Evolutionary conservation across 1,284 basidiomycete genomes (phyloP).

Genomic region (Sporisorium scitamineum): DNA sequence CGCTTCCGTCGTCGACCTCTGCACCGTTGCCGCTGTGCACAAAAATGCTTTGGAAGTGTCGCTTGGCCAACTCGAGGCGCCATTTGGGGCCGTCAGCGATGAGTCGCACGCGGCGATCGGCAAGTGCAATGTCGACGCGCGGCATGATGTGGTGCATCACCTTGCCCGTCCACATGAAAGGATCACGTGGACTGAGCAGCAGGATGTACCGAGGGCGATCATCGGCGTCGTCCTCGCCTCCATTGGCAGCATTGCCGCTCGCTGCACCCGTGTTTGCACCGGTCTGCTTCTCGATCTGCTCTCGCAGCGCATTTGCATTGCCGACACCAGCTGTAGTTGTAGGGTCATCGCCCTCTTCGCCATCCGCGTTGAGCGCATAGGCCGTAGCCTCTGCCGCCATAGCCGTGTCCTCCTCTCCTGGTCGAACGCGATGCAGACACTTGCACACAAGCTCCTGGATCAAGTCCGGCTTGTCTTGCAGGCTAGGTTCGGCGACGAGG

Average conservation of each 20-base stretch:
- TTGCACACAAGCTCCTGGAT: slow-evolving; percentile 86
- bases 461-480: slow-evolving; percentile 83
- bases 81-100: slow-evolving; percentile 79
- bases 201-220: slow-evolving; percentile 78
- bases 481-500: slow-evolving; percentile 84
- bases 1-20: slow-evolving; percentile 62
- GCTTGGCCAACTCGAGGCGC: slow-evolving; percentile 82
- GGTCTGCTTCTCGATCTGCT: slow-evolving; percentile 43
- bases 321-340: slow-evolving; percentile 13
- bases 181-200: slow-evolving; percentile 84
- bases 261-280: slow-evolving; percentile 5
- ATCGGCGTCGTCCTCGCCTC: slow-evolving; percentile 68
- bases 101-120: slow-evolving; percentile 64
- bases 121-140: slow-evolving; percentile 61
- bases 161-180: slow-evolving; percentile 92
- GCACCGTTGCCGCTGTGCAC: slow-evolving; percentile 10
- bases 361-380: slow-evolving; percentile 39
- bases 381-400: slow-evolving; percentile 43
- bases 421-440: slow-evolving; percentile 73
- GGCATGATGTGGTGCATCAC: slow-evolving; percentile 75
- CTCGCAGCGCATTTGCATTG: slow-evolving; percentile 32
- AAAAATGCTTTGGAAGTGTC: slow-evolving; percentile 74
- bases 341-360: slow-evolving; percentile 40
- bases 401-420: slow-evolving; percentile 46
- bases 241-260: slow-evolving; percentile 63